Evolutionary conservation across 106 monocot species (phyloP), one percentile per base, ranked within the genome.

Genomic region (Apostasia shenzhenica): DNA sequence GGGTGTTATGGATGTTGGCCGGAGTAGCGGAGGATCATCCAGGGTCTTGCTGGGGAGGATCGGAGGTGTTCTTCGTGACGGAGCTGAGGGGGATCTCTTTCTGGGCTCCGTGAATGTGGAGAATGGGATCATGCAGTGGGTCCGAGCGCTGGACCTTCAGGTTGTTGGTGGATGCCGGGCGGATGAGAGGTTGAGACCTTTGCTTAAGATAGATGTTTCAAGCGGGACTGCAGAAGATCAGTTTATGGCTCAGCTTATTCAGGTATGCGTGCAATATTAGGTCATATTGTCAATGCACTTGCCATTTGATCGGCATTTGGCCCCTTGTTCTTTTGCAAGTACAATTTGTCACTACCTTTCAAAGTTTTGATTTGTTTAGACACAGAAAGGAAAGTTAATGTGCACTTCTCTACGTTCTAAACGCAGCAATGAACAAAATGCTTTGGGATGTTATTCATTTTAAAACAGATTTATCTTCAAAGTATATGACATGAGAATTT

Each of bases 151-250:
- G 53, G 91, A 89, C 82, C 81, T 84, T 55, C 95, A 95, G 65
- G 68, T 86, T 52, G 38, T 92, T 4, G 95, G 95, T 3, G 91
- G 92, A 1, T 95, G 95, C 60, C 83, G 95, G 4, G 84, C 81
- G 10, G 91, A 89, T 48, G 95, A 95, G 74, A 81, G 95, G 76
- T 50, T 88, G 54, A 85, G 76, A 47, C 95, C 91, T 40, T 56
- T 91, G 40, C 78, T 86, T 10, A 84, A 85, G 78, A 49, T 80
- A 45, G 78, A 79, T 64, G 49, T 75, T 53, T 76, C 80, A 1
- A 70, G 55, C 38, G 80, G 84, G 37, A 52, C 70, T 51, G 84
- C 79, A 0, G 91, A 91, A 48, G 87, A 82, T 37, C 73, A 78
- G 48, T 78, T 91, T 49, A 49, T 87, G 41, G 39, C 76, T 43